A percentile compares a stretch with the other conserved stretches of the same genome.
Evolutionary conservation across 148 eudicot species (phyloP).

Genomic region (Mesembryanthemum crystallinum): DNA sequence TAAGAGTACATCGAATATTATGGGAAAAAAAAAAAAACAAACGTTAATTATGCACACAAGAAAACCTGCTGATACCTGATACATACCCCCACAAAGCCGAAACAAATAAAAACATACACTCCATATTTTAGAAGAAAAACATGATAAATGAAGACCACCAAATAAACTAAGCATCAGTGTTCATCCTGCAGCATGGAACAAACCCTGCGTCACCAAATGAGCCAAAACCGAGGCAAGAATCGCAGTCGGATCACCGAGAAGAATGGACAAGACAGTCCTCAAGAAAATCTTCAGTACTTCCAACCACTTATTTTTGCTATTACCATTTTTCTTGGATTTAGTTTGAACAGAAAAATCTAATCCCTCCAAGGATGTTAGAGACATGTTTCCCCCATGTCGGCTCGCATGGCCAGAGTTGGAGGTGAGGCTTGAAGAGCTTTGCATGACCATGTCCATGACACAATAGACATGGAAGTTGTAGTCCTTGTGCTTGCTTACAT

Average conservation of each 20-base stretch:
- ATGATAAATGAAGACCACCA: too few relatives aligned
- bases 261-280: slow-evolving; percentile 15
- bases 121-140: too few relatives aligned
- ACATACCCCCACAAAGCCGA: too few relatives aligned
- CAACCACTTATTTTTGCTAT: slow-evolving; percentile 13
- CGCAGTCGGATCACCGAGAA: slow-evolving; percentile 26
- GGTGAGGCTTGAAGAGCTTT: not conserved
- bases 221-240: slow-evolving; percentile 21
- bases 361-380: not conserved
- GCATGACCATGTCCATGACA: slow-evolving; percentile 20
- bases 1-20: too few relatives aligned
- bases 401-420: not conserved
- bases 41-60: too few relatives aligned
- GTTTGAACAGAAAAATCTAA: not conserved
- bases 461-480: slow-evolving; percentile 23
- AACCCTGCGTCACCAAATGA: slow-evolving; percentile 13
- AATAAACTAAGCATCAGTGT: not conserved
- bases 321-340: not conserved
- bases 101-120: too few relatives aligned
- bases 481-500: not conserved
- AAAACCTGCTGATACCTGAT: too few relatives aligned
- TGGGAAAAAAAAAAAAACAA: too few relatives aligned
- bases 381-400: not conserved
- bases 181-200: slow-evolving; percentile 15
- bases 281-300: slow-evolving; percentile 14